Percentiles rank a stretch among this genome's conserved stretches.
Evolutionary conservation across 192 early-diverging fungal species (phyloP).

Genomic region (Entomortierella beljakovae): DNA sequence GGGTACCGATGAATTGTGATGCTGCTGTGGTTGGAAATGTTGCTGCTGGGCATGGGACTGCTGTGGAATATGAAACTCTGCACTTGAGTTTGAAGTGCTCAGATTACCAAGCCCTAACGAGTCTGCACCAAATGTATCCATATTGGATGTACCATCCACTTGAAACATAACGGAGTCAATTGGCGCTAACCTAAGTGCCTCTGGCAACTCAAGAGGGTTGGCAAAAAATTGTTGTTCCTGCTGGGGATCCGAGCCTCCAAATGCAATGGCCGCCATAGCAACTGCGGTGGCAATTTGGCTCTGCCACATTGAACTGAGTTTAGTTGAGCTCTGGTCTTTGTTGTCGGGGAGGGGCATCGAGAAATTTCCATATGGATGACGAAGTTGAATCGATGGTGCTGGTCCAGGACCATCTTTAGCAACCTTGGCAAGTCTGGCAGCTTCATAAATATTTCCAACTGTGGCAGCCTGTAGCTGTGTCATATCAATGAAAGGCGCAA

Average conservation of each 20-base stretch:
- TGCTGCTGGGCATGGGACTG: not conserved
- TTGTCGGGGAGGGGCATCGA: constrained; percentile 49
- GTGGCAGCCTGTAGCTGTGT: constrained; percentile 44
- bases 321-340: constrained; percentile 42
- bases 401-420: constrained; percentile 53
- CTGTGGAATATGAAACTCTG: not conserved
- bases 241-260: constrained; percentile 47
- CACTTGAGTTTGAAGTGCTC: constrained; percentile 2
- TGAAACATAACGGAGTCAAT: constrained; percentile 49
- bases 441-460: constrained; percentile 51
- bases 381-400: constrained; percentile 50
- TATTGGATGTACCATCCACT: constrained; percentile 17
- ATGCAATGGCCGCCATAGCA: constrained; percentile 53
- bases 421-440: constrained; percentile 44
- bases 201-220: constrained; percentile 45
- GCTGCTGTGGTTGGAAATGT: not conserved
- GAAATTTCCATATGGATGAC: constrained; percentile 53
- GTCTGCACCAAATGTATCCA: constrained; percentile 30
- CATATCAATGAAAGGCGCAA: constrained; percentile 49
- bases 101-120: constrained; percentile 26
- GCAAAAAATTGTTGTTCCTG: constrained; percentile 56
- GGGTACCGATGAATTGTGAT: constrained; percentile 4
- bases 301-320: constrained; percentile 50
- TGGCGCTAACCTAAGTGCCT: constrained; percentile 41
- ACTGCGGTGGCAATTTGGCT: constrained; percentile 49